Conservation (phyloP, 2,329 filamentous ascomycete species). For the Fusarium duplospermum region DNA sequence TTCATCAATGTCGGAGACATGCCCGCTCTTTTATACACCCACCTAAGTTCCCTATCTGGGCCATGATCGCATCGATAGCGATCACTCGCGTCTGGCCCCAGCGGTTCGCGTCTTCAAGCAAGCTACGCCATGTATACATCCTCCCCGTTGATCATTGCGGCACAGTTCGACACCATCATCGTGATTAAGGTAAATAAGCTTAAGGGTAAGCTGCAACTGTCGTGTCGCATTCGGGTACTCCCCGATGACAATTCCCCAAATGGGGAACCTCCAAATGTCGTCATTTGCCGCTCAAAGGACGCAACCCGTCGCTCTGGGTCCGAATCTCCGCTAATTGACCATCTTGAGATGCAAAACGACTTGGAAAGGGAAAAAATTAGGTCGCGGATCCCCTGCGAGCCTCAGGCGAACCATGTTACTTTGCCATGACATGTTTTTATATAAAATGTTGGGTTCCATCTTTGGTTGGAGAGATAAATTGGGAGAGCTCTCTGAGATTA, state of each 20-base stretch:
- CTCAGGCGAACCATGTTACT: constrained; percentile 17
- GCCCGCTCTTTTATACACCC: not conserved
- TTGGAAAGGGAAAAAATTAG: constrained; percentile 1
- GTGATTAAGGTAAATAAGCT: constrained; percentile 24
- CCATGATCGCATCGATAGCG: not conserved
- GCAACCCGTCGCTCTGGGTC: constrained; percentile 29
- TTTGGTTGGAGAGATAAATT: not conserved
- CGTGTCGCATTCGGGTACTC: constrained; percentile 7
- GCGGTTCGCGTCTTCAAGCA: not conserved
- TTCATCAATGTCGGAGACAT: not conserved
- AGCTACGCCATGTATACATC: not conserved
- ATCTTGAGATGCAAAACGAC: constrained; percentile 15
- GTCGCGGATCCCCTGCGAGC: not conserved
- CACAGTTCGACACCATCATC: not conserved
- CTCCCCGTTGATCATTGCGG: not conserved
- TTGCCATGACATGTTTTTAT: constrained; percentile 4
- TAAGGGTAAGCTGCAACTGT: constrained; percentile 7
- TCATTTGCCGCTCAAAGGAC: constrained; percentile 38
- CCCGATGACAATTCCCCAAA: constrained; percentile 33
- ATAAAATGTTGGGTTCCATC: constrained; percentile 22
- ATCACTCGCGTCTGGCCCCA: not conserved
- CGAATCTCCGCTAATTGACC: constrained; percentile 27
- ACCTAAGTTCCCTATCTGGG: not conserved
- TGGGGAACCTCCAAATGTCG: constrained; percentile 31
- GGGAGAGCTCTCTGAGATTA: not conserved